phyloP scores from a whole-genome alignment of 331 rosid species.

The Dryas integrifolia region DNA sequence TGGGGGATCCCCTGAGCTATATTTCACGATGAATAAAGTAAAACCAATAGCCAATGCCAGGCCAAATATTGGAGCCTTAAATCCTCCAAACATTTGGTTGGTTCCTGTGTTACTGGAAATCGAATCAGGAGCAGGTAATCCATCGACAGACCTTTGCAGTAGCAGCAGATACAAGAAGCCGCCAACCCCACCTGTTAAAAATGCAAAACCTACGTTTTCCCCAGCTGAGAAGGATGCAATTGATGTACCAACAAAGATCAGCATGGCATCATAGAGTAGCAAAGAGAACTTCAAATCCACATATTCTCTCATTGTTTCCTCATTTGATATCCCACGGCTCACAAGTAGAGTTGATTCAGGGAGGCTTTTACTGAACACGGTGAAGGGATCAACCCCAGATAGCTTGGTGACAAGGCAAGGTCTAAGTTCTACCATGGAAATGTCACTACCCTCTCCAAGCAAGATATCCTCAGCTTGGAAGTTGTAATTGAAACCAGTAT shows the following conservation, averaged over 20 bases:
- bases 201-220: slow-evolving; percentile 54
- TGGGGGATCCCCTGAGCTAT: slow-evolving; percentile 48
- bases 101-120: slow-evolving; percentile 24
- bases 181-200: slow-evolving; percentile 69
- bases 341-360: slow-evolving; percentile 22
- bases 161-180: slow-evolving; percentile 83
- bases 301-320: slow-evolving; percentile 78
- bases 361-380: slow-evolving; percentile 37
- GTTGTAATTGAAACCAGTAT: slow-evolving; percentile 47
- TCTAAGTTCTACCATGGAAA: slow-evolving; percentile 70
- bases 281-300: slow-evolving; percentile 74
- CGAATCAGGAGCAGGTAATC: slow-evolving; percentile 55
- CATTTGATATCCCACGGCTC: slow-evolving; percentile 42
- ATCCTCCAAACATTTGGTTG: slow-evolving; percentile 24
- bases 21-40: slow-evolving; percentile 40
- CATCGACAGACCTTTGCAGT: slow-evolving; percentile 83
- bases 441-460: slow-evolving; percentile 70
- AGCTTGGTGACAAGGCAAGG: slow-evolving; percentile 50
- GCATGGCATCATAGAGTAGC: slow-evolving; percentile 66
- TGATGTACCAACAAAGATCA: slow-evolving; percentile 59
- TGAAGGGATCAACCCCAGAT: slow-evolving; percentile 46
- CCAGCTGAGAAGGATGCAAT: slow-evolving; percentile 50
- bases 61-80: slow-evolving; percentile 47
- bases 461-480: slow-evolving; percentile 57
- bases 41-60: slow-evolving; percentile 56